Conservation (phyloP, 371 early-diverging fungal genomes). For the Dichotomocladium elegans region DNA sequence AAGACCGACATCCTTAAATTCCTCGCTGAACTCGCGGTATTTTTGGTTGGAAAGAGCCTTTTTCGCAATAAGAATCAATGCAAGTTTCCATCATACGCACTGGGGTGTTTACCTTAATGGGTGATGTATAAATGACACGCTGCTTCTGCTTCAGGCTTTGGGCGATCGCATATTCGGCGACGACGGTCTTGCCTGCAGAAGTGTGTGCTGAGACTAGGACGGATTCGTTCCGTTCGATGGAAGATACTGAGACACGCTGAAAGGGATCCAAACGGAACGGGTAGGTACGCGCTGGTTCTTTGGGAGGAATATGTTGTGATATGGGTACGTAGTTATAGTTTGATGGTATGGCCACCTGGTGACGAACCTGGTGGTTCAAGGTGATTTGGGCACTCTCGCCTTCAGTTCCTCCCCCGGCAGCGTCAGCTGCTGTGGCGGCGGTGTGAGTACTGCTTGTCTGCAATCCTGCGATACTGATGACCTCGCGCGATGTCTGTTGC, state of each 20-base stretch:
- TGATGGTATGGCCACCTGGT: slow-evolving; percentile 93
- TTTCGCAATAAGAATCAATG: not conserved
- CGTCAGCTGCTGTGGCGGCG: too few species aligned
- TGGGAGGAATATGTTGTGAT: slow-evolving; percentile 77
- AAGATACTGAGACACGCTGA: slow-evolving; percentile 89
- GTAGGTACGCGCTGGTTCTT: slow-evolving; percentile 87
- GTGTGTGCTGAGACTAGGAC: slow-evolving; percentile 99
- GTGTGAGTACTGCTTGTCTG: too few species aligned
- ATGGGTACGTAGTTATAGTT: slow-evolving; percentile 86
- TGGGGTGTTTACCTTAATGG: slow-evolving; percentile 81
- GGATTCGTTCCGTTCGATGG: slow-evolving; percentile 95
- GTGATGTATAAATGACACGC: slow-evolving; percentile 99
- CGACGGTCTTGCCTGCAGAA: slow-evolving; percentile 99
- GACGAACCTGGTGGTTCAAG: slow-evolving; percentile 73
- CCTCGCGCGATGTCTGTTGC: slow-evolving; percentile 70
- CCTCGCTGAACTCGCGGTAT: slow-evolving; percentile 95
- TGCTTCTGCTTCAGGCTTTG: slow-evolving; percentile 91
- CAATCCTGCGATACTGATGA: slow-evolving; percentile 65
- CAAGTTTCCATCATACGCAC: not conserved
- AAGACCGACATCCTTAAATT: slow-evolving; percentile 99
- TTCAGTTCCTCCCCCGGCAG: slow-evolving; percentile 26
- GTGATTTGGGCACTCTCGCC: slow-evolving; percentile 53
- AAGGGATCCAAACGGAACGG: slow-evolving; percentile 98
- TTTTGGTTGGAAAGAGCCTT: slow-evolving; percentile 99
- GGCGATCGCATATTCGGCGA: slow-evolving; percentile 99